Evolutionary conservation across 345 rosid genomes (phyloP).

Genomic region (Geranium rotundifolium): DNA sequence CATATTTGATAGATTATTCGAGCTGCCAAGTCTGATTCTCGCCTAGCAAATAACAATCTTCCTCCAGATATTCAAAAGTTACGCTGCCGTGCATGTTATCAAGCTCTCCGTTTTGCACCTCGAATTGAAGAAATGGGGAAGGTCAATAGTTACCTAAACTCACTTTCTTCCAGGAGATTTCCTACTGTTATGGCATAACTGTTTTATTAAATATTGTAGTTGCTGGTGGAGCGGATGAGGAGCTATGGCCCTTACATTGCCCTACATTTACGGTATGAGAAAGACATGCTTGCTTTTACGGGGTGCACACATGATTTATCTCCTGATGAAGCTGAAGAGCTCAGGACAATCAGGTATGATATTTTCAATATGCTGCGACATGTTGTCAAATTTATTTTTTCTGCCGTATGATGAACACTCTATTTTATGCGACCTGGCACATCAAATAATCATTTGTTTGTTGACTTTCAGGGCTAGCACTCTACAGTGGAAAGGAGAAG

Average conservation of each 20-base stretch:
- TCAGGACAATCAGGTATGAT: constrained; percentile 57
- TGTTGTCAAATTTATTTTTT: no score
- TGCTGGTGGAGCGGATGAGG: constrained; percentile 79
- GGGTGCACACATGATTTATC: constrained; percentile 82
- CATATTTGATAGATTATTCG: constrained; percentile 45
- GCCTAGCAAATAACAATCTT: constrained; percentile 76
- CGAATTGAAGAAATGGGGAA: constrained; percentile 68
- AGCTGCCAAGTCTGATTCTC: constrained; percentile 94
- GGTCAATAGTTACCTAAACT: constrained; percentile 24
- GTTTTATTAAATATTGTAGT: constrained; percentile 22
- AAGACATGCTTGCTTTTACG: constrained; percentile 85
- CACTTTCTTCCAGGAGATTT: neutral
- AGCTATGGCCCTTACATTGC: constrained; percentile 70
- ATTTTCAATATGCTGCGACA: no score
- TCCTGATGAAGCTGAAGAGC: constrained; percentile 62
- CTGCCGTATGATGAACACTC: no score
- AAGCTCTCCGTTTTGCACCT: constrained; percentile 69
- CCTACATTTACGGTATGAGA: constrained; percentile 75
- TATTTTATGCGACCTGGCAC: no score
- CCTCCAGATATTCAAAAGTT: constrained; percentile 75
- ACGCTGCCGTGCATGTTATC: constrained; percentile 82
- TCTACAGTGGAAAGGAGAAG: constrained; percentile 75
- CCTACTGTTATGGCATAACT: no score
- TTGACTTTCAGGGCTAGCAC: constrained; percentile 47
- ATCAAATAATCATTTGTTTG: neutral